Evolutionary conservation across 768 basidiomycete genomes (phyloP), one percentile per base, ranked within the genome.

Genomic region (Boletus rex-veris): DNA sequence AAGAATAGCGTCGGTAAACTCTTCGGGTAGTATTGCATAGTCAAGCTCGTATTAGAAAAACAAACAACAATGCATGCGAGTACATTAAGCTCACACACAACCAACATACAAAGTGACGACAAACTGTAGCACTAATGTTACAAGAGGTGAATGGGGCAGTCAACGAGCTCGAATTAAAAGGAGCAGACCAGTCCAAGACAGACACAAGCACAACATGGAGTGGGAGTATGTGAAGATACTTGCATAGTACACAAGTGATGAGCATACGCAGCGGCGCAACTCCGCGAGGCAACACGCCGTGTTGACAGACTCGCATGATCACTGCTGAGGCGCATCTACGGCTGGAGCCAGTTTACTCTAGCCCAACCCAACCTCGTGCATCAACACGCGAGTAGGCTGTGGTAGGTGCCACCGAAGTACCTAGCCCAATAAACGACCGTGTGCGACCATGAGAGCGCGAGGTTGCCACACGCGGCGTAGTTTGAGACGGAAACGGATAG

Each of bases 301-400:
- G 51, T 47, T 45, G 42, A 41, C 31, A 49, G 48, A 48, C 52
- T 53, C 47, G 39, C 51, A 59, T 53, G 44, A 53, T 31, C 59
- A 40, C 33, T 39, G 52, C 33, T 38, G 52, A 46, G 11, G 14
- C 10, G 33, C 33, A 11, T 10, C 9, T 4, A 35, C 42, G 37
- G 54, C 24, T 58, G 50, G 53, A 40, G 54, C 55, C 39, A 43
- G 43, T 54, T 61, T 62, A 73, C 61, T 79, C 75, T 45, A 83
- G 62, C 28, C 83, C 86, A 53, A 90, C 76, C 74, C 84, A 90
- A n/a, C 90, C 90, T 54, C 86, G 81, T 53, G 81, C 90, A 65
- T 92, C 90, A 48, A 92, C 90, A 60, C 85, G 85, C 14, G 90
- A 89, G 58, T 88, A 86, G 4, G 86, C 90, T 18, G 85, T 88